These are phyloP conservation scores for Saussurea involucrata DNA, from an alignment of 129 eudicot genomes.

Conservation along the genomic window DNA sequence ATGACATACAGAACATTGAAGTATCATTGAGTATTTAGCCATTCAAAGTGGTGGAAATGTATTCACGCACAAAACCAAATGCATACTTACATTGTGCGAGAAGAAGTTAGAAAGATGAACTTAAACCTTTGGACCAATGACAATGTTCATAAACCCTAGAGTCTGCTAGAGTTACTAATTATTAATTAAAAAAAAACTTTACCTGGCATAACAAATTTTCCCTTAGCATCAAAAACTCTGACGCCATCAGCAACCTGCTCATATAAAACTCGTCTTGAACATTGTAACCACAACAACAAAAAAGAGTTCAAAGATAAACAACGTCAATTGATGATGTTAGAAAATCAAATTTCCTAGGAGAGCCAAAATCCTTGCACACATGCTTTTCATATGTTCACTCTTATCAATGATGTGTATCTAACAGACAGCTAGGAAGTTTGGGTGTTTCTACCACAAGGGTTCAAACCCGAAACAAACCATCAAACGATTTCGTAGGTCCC, in stretches of 20 bases:
- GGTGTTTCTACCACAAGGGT: neutral
- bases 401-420: neutral
- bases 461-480: neutral
- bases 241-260: constrained; percentile 81
- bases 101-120: neutral
- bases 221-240: constrained; percentile 78
- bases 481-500: neutral
- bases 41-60: neutral
- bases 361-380: neutral
- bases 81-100: neutral
- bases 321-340: neutral
- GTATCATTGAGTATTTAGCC: neutral
- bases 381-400: neutral
- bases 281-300: constrained; percentile 2
- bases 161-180: neutral
- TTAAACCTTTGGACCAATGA: neutral
- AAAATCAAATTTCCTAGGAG: neutral
- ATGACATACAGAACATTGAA: neutral
- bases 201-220: constrained; percentile 99
- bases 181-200: neutral
- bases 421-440: neutral
- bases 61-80: neutral
- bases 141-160: neutral
- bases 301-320: neutral
- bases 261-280: constrained; percentile 13